Evolutionary conservation across 2,329 filamentous ascomycete genomes (phyloP), one percentile per base, ranked within the genome.

Genomic region (Diaporthe vaccinii): DNA sequence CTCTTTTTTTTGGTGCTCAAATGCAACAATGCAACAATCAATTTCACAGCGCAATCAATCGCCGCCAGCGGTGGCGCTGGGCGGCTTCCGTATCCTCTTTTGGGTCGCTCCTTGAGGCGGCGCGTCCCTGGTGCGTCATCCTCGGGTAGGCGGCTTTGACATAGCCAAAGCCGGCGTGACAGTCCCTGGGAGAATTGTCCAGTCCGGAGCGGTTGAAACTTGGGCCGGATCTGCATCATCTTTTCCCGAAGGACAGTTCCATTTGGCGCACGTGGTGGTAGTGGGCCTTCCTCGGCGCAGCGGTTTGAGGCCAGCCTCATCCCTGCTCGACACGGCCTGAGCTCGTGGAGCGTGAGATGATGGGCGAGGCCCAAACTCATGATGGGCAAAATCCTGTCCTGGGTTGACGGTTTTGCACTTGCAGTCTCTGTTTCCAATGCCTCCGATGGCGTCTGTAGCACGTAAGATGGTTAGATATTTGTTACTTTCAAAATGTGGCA

Each of bases 341-440:
- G 53, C 59, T 41, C 59, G 51, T 61, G 59, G 61, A 65, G 74
- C n/a, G 34, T 46, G 28, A 25, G 51, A 36, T n/a, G 55, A 22
- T n/a, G 31, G 46, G 49, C 15, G 14, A 31, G 25, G 41, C 57
- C 12, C 36, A 39, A 14, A 4, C 69, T 73, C 69, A 28, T 41
- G 9, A 14, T 49, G 34, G 51, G 15, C 39, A 39, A 28, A 34
- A 17, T 25, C 49, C 61, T 28, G 28, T 68, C 59, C 69, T 41
- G 31, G 39, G 17, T 73, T 34, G 28, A 39, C 62, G 28, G 34
- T 69, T 41, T 73, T 73, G 74, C 74, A 75, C 74, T 75, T 73
- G 69, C 69, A 75, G 53, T 28, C 49, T 72, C 25, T 17, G 25
- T 59, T 59, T 36, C 9, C 28, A 73, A 28, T 41, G 31, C 51